A percentile compares a stretch with the other conserved stretches of the same genome.
These are phyloP conservation scores for Boechera retrofracta DNA, from an alignment of 345 rosid genomes.

Conservation along the genomic window DNA sequence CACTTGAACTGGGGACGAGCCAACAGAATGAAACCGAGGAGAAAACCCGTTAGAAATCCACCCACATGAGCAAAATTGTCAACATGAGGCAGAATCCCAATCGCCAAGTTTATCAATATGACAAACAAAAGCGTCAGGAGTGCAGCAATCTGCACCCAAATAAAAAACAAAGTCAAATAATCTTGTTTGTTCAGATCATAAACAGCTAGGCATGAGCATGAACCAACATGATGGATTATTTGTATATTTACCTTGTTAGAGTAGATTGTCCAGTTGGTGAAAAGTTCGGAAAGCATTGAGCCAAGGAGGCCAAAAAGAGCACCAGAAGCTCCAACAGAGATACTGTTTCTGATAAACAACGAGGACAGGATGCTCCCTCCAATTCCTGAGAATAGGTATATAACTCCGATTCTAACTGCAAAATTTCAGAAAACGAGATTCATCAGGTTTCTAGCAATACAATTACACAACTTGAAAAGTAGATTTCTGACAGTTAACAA, in stretches of 20 bases:
- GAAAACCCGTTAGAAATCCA: constrained; percentile 85
- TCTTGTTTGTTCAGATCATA: not conserved
- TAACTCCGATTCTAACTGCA: constrained; percentile 76
- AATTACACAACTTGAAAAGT: constrained; percentile 12
- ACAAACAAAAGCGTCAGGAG: constrained; percentile 73
- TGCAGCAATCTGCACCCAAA: constrained; percentile 68
- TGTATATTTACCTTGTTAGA: constrained; percentile 62
- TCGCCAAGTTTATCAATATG: constrained; percentile 68
- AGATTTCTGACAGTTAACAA: not conserved
- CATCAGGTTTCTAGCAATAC: not conserved
- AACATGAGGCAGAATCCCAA: constrained; percentile 90
- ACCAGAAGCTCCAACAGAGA: constrained; percentile 98
- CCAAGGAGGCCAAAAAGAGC: constrained; percentile 98
- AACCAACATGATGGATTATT: not conserved
- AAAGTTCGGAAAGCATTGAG: constrained; percentile 88
- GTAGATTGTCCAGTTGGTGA: constrained; percentile 90
- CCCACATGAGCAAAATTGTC: constrained; percentile 94
- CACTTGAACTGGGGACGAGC: constrained; percentile 88
- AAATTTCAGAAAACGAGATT: constrained; percentile 3
- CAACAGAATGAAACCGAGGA: constrained; percentile 79
- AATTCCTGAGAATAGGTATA: constrained; percentile 71
- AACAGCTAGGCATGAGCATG: not conserved
- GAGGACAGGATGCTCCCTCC: constrained; percentile 84
- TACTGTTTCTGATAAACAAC: constrained; percentile 60
- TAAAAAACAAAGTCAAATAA: not conserved